Conservation (phyloP, 371 early-diverging fungal genomes). For the Mortierella sp. region DNA sequence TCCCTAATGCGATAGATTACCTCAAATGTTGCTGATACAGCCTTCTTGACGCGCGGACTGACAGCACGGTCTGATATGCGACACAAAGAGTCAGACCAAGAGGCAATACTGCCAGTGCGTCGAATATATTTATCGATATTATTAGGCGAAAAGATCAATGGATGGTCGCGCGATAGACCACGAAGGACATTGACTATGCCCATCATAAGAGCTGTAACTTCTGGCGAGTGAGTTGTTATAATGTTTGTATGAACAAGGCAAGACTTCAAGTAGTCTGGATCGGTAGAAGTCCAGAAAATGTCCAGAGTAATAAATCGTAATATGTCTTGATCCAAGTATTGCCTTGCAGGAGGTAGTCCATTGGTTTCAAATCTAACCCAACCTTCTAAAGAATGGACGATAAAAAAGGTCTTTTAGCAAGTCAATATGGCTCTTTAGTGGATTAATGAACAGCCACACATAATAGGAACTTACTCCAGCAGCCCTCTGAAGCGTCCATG, state of each 20-base stretch:
- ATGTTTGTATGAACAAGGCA: background rate
- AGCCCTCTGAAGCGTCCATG: background rate
- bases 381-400: background rate
- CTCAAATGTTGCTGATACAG: slow-evolving; percentile 6
- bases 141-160: slow-evolving; percentile 24
- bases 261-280: background rate
- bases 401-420: background rate
- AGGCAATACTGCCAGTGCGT: background rate
- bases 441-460: background rate
- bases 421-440: background rate
- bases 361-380: slow-evolving; percentile 18
- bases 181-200: background rate
- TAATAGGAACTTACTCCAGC: slow-evolving; percentile 9
- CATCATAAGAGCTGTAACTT: slow-evolving; percentile 7
- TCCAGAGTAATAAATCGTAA: slow-evolving; percentile 11
- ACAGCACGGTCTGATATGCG: background rate
- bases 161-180: background rate
- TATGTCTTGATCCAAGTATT: background rate
- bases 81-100: slow-evolving; percentile 9
- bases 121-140: background rate
- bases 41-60: background rate
- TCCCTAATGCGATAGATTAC: too few species aligned
- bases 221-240: background rate
- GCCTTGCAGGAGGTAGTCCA: slow-evolving; percentile 8
- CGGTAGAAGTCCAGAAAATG: slow-evolving; percentile 12